Conservation (phyloP, 2,329 filamentous ascomycete species). For the Teratosphaeria viscida region DNA sequence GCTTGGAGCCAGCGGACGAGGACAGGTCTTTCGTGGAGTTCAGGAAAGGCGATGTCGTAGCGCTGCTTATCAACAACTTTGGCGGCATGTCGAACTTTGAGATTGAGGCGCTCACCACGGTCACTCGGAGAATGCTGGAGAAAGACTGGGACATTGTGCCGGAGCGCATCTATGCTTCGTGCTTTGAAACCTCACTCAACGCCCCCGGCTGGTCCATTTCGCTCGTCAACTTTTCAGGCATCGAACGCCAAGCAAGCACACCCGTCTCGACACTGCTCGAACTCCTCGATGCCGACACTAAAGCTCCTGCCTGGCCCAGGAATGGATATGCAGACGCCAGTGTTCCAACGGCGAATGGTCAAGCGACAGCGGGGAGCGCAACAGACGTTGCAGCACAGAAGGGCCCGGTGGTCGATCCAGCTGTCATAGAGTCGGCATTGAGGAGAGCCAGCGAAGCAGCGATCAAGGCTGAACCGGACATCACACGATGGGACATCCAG, state of each 20-base stretch:
- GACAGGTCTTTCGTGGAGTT: slow-evolving; percentile 42
- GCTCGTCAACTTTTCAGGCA: slow-evolving; percentile 41
- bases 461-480: slow-evolving; percentile 49
- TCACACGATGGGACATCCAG: slow-evolving; percentile 53
- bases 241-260: slow-evolving; percentile 32
- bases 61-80: slow-evolving; percentile 41
- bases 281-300: slow-evolving; percentile 41
- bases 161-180: slow-evolving; percentile 36
- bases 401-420: slow-evolving; percentile 19
- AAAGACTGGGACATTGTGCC: slow-evolving; percentile 40
- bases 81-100: slow-evolving; percentile 40
- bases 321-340: slow-evolving; percentile 30
- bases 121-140: slow-evolving; percentile 31
- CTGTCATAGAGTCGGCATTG: slow-evolving; percentile 28
- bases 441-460: slow-evolving; percentile 36
- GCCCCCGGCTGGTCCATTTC: slow-evolving; percentile 48
- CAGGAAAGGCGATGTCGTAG: slow-evolving; percentile 34
- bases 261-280: slow-evolving; percentile 33
- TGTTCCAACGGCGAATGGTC: slow-evolving; percentile 11
- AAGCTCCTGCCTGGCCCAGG: slow-evolving; percentile 42
- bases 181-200: slow-evolving; percentile 45
- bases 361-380: slow-evolving; percentile 28
- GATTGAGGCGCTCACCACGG: slow-evolving; percentile 37
- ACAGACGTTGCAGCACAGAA: slow-evolving; percentile 15
- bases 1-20: slow-evolving; percentile 36